phyloP scores from a whole-genome alignment of 331 rosid species.

The Acacia concinna region DNA sequence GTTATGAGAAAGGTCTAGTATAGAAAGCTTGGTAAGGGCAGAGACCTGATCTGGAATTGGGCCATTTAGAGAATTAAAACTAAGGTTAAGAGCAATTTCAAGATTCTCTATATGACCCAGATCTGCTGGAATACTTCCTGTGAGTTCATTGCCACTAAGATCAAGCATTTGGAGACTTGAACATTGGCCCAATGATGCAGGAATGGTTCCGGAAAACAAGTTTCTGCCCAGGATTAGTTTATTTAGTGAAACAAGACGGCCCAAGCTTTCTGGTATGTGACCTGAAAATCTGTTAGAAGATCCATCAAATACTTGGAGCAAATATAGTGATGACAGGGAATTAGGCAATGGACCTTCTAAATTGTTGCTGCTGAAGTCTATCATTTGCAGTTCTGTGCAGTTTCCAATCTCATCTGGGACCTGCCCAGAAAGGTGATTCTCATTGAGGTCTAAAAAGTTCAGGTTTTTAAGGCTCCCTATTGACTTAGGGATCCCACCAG shows the following conservation, averaged over 20 bases:
- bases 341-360: constrained; percentile 70
- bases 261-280: constrained; percentile 65
- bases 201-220: constrained; percentile 72
- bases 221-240: constrained; percentile 69
- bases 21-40: constrained; percentile 74
- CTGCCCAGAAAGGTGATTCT: constrained; percentile 64
- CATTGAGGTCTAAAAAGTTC: constrained; percentile 78
- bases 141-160: constrained; percentile 74
- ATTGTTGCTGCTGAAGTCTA: constrained; percentile 69
- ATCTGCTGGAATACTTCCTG: constrained; percentile 66
- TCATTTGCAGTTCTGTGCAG: constrained; percentile 81
- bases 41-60: constrained; percentile 72
- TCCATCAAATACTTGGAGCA: constrained; percentile 80
- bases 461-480: constrained; percentile 62
- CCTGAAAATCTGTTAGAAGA: constrained; percentile 66
- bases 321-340: constrained; percentile 65
- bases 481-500: constrained; percentile 74
- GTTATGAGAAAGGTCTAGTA: constrained; percentile 82
- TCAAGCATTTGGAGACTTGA: constrained; percentile 81
- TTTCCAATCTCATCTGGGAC: constrained; percentile 82
- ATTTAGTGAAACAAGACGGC: constrained; percentile 65
- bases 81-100: constrained; percentile 81
- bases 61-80: constrained; percentile 74
- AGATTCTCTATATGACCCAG: constrained; percentile 65
- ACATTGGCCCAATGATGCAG: constrained; percentile 69